Percentiles rank a stretch among this genome's conserved stretches.
Conservation (phyloP, 495 filamentous ascomycete species). For the Penicillium canariense region DNA sequence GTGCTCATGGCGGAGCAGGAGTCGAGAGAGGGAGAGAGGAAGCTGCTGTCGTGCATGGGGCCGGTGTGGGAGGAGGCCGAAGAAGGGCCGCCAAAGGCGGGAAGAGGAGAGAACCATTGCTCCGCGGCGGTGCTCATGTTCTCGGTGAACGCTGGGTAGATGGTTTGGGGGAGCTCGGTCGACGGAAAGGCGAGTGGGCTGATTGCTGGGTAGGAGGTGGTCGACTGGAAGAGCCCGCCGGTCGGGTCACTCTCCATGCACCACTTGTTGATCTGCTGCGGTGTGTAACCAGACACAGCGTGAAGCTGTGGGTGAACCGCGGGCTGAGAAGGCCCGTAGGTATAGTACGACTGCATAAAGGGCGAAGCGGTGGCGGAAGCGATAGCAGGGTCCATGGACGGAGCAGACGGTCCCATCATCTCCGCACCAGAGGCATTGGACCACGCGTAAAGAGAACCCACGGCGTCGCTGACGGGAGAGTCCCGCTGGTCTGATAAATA, state of each 20-base stretch:
- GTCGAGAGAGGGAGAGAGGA: slow-evolving; percentile 19
- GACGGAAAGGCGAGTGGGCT: slow-evolving; percentile 11
- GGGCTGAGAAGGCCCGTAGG: slow-evolving; percentile 1
- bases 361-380: slow-evolving; percentile 9
- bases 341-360: slow-evolving; percentile 24
- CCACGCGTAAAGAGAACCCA: slow-evolving; percentile 25
- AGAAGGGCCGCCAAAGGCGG: slow-evolving; percentile 3
- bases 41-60: slow-evolving; percentile 7
- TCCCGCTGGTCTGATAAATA: slow-evolving; percentile 18
- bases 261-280: slow-evolving; percentile 25
- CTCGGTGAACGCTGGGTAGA: slow-evolving; percentile 13
- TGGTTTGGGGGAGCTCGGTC: slow-evolving; percentile 6
- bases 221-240: slow-evolving; percentile 9
- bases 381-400: slow-evolving; percentile 6
- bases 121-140: slow-evolving; percentile 7
- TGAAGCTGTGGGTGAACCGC: background rate
- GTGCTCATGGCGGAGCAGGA: slow-evolving; percentile 15
- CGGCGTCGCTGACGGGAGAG: slow-evolving; percentile 17
- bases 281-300: slow-evolving; percentile 12
- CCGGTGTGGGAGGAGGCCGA: background rate
- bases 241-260: slow-evolving; percentile 21
- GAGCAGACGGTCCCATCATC: slow-evolving; percentile 8
- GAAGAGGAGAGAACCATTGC: slow-evolving; percentile 15
- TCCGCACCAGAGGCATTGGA: slow-evolving; percentile 23
- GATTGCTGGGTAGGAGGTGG: slow-evolving; percentile 7